Base-by-base conservation (phyloP, 2,329 filamentous ascomycete species). In the Geosmithia putterillii region DNA sequence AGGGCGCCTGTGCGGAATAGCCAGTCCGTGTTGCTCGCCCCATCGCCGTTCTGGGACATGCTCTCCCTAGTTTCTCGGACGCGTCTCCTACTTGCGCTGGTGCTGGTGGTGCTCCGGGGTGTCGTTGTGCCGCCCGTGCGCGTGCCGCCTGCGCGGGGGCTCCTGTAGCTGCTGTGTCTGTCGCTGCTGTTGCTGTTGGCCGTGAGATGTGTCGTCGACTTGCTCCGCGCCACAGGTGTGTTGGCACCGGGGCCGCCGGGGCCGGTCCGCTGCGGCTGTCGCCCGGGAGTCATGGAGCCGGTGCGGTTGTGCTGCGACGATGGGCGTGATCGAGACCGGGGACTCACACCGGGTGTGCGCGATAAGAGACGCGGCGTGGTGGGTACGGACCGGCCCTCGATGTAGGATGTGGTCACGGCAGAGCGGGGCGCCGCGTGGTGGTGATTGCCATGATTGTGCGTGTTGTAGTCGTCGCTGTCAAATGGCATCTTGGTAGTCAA, bases 361-460 rank as follows among this genome's bases (percentile, higher is more conserved):
- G 74, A 73, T 38, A 83, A 67, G 22, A 83, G 70, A 19, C 76
- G 70, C 7, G 79, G 79, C 2, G 79, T 82, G 2, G 76, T 74
- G 5, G 79, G 79, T 2, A 76, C 75, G 19, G 79, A 80, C 52
- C 73, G 75, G 51, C 71, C 73, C 55, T 79, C 69, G 15, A 81
- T 66, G 52, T 82, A 81, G 17, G 75, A 79, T 8, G 56, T 52
- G 38, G 47, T 53, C 5, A 42, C 43, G 18, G 63, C 56, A 44
- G 62, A 64, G 36, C 47, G 53, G 28, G 10, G 5, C 40, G 41
- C 18, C 63, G 56, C 44, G 61, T 65, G 38, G 17, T 9, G 18
- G 15, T 37, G n/a, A n/a, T n/a, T n/a, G n/a, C n/a, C 28, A 19
- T 8, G 25, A 39, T n/a, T 6, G 44, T n/a, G n/a, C n/a, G n/a